These are phyloP conservation scores for Brassica rapa DNA, from an alignment of 345 rosid genomes.

Conservation along the genomic window DNA sequence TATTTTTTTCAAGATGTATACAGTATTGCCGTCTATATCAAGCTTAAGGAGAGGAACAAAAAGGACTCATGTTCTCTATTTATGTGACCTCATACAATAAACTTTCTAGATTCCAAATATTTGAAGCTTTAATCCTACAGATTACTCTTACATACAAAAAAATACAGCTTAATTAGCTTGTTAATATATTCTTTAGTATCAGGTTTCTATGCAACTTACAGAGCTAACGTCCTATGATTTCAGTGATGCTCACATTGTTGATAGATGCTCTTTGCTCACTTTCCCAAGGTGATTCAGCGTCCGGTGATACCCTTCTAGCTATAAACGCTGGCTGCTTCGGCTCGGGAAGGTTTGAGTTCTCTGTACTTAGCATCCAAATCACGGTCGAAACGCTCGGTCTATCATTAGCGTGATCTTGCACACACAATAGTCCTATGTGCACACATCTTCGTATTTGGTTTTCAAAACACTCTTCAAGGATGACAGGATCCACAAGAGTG, in stretches of 20 bases:
- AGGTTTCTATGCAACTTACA: not conserved
- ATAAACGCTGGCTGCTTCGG: conserved; percentile 39
- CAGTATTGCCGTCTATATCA: not conserved
- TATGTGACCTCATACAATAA: not conserved
- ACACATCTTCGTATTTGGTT: conserved; percentile 25
- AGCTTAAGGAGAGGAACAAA: not conserved
- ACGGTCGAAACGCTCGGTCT: conserved; percentile 35
- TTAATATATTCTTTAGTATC: not conserved
- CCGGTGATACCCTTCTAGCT: conserved; percentile 17
- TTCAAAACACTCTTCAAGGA: conserved; percentile 8
- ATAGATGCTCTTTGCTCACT: conserved; percentile 12
- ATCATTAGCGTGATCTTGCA: conserved; percentile 39
- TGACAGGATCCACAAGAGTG: conserved; percentile 14
- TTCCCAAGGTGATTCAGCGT: conserved; percentile 1
- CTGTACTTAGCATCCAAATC: conserved; percentile 39
- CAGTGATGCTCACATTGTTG: conserved; percentile 27
- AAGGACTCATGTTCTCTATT: not conserved
- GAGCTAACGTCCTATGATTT: conserved; percentile 19
- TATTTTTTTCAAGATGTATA: not conserved
- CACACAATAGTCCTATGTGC: conserved; percentile 34
- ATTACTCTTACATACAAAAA: not conserved
- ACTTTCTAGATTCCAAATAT: not conserved
- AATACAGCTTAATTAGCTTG: not conserved
- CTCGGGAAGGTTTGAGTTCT: conserved; percentile 24
- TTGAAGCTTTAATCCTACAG: not conserved